Evolutionary conservation across 1,284 basidiomycete species (phyloP), one percentile per base, ranked within the genome.

Genomic region (Ganoderma sinense): DNA sequence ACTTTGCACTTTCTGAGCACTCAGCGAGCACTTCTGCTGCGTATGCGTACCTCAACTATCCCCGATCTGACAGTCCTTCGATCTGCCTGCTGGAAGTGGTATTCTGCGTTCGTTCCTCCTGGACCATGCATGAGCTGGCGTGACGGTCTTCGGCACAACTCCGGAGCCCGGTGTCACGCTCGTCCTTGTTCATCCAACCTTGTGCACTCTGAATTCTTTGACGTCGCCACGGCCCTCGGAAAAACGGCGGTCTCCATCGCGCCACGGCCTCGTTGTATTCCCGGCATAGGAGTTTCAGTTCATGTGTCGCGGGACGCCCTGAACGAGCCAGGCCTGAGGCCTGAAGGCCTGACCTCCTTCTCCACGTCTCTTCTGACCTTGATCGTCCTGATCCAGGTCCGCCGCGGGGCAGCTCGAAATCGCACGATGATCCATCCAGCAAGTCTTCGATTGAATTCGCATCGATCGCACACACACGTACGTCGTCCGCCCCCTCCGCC

Each of bases 41-140:
- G 7, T 23, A 55, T 61, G 36, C 39, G 59, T 61, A 40, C 59
- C 59, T 61, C n/a, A n/a, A 41, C 59, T 61, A 61, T 40, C 11
- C 23, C 58, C 20, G 58, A 60, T 26, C n/a, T 60, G 39, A 26
- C n/a, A 29, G 11, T 11, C 20, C 7, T 40, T 29, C 23, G 23
- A 41, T 11, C 59, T 16, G 39, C 39, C 23, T 40, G n/a, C 14
- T 20, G 10, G 39, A 40, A 33, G n/a, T 26, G 39, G 59, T 26
- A 26, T 14, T n/a, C 4, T 10, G 33, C 56, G n/a, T 59, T 59
- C 56, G 6, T 23, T n/a, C n/a, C n/a, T n/a, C n/a, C n/a, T n/a
- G n/a, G n/a, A n/a, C 20, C 26, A 58, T n/a, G 55, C 14, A 13
- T 26, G 29, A 29, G 8, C 20, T n/a, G 45, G 8, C 23, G 23